Evolutionary conservation across 75 land plant genomes (phyloP).

Genomic region (Sequoiadendron giganteum): DNA sequence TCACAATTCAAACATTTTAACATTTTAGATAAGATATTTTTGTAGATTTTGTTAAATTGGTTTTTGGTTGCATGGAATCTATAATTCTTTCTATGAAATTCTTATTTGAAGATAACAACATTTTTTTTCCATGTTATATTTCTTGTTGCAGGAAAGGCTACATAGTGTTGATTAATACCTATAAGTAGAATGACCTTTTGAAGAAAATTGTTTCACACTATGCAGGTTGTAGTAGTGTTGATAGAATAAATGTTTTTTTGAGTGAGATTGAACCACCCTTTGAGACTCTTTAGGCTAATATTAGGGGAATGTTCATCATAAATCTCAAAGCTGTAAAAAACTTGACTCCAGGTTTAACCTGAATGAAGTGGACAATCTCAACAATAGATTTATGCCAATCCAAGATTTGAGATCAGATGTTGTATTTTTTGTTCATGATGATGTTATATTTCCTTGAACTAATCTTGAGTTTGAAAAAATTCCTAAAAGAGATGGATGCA

Average conservation of each 20-base stretch:
- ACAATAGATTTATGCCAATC: slow-evolving; percentile 91
- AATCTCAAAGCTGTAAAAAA: slow-evolving; percentile 33
- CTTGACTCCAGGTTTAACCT: slow-evolving; percentile 68
- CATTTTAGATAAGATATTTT: background rate
- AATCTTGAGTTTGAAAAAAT: slow-evolving; percentile 75
- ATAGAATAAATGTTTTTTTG: slow-evolving; percentile 91
- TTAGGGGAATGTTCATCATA: slow-evolving; percentile 26
- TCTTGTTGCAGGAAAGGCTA: slow-evolving; percentile 62
- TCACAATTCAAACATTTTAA: background rate
- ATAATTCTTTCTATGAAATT: background rate
- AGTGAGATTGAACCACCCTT: slow-evolving; percentile 86
- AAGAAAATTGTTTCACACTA: slow-evolving; percentile 86
- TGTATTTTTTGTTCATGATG: slow-evolving; percentile 95
- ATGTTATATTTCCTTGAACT: slow-evolving; percentile 86
- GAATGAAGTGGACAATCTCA: slow-evolving; percentile 80
- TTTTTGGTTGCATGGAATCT: background rate
- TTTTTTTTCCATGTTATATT: background rate
- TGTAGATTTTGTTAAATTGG: background rate
- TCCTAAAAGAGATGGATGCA: too few species aligned
- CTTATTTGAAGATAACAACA: background rate
- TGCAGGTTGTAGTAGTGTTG: slow-evolving; percentile 63
- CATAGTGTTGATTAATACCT: slow-evolving; percentile 87
- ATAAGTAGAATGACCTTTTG: slow-evolving; percentile 86
- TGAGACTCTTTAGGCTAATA: slow-evolving; percentile 28
- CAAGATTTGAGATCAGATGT: slow-evolving; percentile 69